A percentile compares a stretch with the other conserved stretches of the same genome.
These are phyloP conservation scores for Vanrija sp. DNA, from an alignment of 1,284 basidiomycete genomes.

Conservation along the genomic window DNA sequence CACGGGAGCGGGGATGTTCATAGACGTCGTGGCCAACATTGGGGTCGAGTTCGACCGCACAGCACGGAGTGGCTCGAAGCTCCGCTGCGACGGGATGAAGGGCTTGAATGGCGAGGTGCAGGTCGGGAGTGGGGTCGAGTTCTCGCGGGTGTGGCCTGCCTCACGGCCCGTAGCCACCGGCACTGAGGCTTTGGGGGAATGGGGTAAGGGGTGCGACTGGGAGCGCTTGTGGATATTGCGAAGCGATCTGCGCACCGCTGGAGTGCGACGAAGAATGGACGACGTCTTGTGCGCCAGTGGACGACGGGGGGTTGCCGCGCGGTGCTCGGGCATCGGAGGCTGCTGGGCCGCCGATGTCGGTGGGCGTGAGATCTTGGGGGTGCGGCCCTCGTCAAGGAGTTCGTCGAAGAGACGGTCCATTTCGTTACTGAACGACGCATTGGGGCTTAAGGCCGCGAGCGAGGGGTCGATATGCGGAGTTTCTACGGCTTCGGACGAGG, in stretches of 20 bases:
- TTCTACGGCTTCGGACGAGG: too few species aligned
- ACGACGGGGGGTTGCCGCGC: too few species aligned
- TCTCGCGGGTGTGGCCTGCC: too few species aligned
- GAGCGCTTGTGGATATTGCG: too few species aligned
- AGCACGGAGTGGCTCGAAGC: conserved; percentile 14
- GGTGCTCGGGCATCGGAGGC: not conserved
- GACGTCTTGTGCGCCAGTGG: too few species aligned
- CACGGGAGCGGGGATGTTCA: too few species aligned
- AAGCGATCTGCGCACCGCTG: too few species aligned
- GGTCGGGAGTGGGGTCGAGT: not conserved
- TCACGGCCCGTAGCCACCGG: too few species aligned
- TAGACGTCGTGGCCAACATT: too few species aligned
- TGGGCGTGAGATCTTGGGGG: conserved; percentile 11
- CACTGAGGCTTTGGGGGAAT: too few species aligned
- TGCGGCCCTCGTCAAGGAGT: conserved; percentile 11
- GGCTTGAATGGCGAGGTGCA: not conserved
- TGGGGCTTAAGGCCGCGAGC: not conserved
- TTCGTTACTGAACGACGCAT: conserved; percentile 5
- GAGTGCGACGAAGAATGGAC: too few species aligned
- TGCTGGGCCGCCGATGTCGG: conserved; percentile 11
- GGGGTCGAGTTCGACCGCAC: not conserved
- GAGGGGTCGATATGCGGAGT: not conserved
- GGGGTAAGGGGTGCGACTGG: too few species aligned
- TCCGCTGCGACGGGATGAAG: conserved; percentile 18
- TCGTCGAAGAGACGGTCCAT: conserved; percentile 19